Conservation (phyloP, 148 eudicot genomes). For the Camellia lanceoleosa region DNA sequence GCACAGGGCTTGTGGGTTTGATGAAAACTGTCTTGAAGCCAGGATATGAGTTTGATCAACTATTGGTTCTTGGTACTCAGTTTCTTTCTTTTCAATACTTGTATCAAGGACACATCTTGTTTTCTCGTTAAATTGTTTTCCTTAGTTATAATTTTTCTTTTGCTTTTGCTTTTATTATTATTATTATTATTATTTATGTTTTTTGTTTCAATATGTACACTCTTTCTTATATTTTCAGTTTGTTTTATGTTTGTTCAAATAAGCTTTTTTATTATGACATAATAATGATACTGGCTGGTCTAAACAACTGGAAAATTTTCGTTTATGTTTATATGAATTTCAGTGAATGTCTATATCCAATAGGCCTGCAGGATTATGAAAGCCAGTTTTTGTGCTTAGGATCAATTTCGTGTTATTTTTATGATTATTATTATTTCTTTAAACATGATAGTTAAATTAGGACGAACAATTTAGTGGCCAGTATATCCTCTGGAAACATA, state of each 20-base stretch:
- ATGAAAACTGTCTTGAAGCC: slow-evolving; percentile 74
- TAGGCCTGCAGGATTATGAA: too few relatives aligned
- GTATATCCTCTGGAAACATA: too few relatives aligned
- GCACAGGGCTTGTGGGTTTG: slow-evolving; percentile 54
- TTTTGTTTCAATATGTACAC: background rate
- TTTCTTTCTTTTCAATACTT: background rate
- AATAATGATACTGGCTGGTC: too few relatives aligned
- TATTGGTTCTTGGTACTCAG: slow-evolving; percentile 69
- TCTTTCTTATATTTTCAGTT: background rate
- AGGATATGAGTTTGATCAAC: slow-evolving; percentile 73
- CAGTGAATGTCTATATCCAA: too few relatives aligned
- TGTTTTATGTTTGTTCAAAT: background rate
- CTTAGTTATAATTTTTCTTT: background rate
- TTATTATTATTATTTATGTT: background rate
- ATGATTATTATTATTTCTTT: background rate
- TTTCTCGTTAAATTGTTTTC: background rate
- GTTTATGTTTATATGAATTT: too few relatives aligned
- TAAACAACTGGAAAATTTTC: too few relatives aligned
- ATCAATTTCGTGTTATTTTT: slow-evolving; percentile 2
- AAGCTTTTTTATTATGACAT: background rate
- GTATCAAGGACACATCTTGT: background rate
- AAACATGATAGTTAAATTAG: background rate
- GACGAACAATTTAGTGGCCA: background rate
- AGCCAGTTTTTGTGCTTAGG: background rate
- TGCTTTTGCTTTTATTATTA: too few relatives aligned